Percentiles rank a stretch among this genome's conserved stretches.
Evolutionary conservation across 108 stramenopile genomes (phyloP).

Genomic region (Fragilariopsis cylindrus): DNA sequence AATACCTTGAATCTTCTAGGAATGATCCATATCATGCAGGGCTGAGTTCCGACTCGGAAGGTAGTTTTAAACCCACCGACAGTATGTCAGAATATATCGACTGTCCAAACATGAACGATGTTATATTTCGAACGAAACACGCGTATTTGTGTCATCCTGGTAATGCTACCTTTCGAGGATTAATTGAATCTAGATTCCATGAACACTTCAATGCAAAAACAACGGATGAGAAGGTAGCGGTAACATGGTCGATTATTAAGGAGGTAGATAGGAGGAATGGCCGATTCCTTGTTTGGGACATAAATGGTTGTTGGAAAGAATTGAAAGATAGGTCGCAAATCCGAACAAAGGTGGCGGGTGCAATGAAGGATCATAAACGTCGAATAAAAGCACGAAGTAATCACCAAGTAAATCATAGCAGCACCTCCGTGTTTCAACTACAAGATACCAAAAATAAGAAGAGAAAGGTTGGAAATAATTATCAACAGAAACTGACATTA

Average conservation of each 20-base stretch:
- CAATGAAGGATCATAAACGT: constrained; percentile 14
- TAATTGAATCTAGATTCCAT: constrained; percentile 8
- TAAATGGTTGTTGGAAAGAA: not conserved
- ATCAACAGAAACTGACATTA: too few relatives aligned
- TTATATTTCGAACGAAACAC: constrained; percentile 9
- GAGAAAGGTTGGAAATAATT: not conserved
- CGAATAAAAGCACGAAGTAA: constrained; percentile 4
- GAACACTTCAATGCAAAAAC: not conserved
- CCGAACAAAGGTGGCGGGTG: constrained; percentile 12
- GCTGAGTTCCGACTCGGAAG: not conserved
- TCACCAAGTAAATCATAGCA: not conserved
- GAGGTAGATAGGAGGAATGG: constrained; percentile 9
- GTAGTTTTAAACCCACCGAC: not conserved
- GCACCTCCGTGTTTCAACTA: not conserved
- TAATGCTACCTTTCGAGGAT: constrained; percentile 16
- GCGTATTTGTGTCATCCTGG: constrained; percentile 13
- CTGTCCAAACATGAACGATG: constrained; percentile 17
- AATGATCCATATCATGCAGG: too few relatives aligned
- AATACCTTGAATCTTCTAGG: not conserved
- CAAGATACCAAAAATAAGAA: constrained; percentile 8
- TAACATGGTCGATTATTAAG: constrained; percentile 6
- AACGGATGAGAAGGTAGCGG: not conserved
- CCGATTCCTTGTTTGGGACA: constrained; percentile 16
- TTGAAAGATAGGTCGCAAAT: not conserved
- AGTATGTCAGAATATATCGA: not conserved